phyloP scores from a whole-genome alignment of 2,329 filamentous ascomycete genomes.

The Diatrype stigma region DNA sequence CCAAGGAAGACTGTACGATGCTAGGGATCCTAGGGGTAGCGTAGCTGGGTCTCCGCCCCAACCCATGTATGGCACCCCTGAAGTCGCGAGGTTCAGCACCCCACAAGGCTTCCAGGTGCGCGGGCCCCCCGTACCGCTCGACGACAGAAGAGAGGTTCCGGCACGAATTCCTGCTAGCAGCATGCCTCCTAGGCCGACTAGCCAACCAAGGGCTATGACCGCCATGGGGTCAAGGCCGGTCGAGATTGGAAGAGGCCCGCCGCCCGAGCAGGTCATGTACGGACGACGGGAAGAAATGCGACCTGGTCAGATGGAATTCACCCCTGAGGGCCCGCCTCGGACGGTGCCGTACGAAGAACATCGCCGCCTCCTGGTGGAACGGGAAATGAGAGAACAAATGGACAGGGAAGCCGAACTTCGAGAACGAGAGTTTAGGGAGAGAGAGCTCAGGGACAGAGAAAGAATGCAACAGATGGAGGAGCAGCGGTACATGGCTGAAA shows the following conservation, averaged over 20 bases:
- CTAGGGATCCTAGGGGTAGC: slow-evolving; percentile 36
- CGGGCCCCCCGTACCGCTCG: slow-evolving; percentile 43
- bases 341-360: slow-evolving; percentile 51
- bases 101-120: slow-evolving; percentile 52
- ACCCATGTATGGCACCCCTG: slow-evolving; percentile 50
- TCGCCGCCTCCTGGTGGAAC: slow-evolving; percentile 46
- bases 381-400: slow-evolving; percentile 34
- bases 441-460: slow-evolving; percentile 34
- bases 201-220: slow-evolving; percentile 49
- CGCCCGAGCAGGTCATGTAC: slow-evolving; percentile 39
- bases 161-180: slow-evolving; percentile 27
- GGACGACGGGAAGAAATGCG: slow-evolving; percentile 45
- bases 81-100: slow-evolving; percentile 55
- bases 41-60: slow-evolving; percentile 44
- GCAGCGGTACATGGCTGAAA: slow-evolving; percentile 21
- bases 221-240: slow-evolving; percentile 39
- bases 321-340: slow-evolving; percentile 43
- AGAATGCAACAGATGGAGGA: slow-evolving; percentile 34
- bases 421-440: slow-evolving; percentile 41
- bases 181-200: slow-evolving; percentile 45
- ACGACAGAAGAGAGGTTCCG: slow-evolving; percentile 39
- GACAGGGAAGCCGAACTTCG: slow-evolving; percentile 38
- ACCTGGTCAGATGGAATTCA: slow-evolving; percentile 43
- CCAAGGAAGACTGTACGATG: slow-evolving; percentile 53
- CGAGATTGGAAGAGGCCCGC: slow-evolving; percentile 40